Conservation (phyloP, 2,329 filamentous ascomycete genomes). For the Cladorrhinum sp. region DNA sequence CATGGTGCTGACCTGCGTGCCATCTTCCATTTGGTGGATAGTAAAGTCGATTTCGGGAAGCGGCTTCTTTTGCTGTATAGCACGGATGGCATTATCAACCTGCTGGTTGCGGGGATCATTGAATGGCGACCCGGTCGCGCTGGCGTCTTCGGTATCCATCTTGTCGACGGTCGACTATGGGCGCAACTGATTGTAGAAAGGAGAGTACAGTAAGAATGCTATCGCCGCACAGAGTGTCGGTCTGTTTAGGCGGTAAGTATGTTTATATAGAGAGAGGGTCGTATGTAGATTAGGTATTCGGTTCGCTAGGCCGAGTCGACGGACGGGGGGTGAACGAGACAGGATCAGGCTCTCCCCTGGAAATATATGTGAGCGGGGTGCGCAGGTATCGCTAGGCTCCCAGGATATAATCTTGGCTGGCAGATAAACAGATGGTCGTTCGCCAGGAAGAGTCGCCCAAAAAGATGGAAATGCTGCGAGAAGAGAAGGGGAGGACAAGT, state of each 20-base stretch:
- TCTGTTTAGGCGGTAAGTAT: neutral
- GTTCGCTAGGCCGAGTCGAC: neutral
- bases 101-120: constrained; percentile 54
- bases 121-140: constrained; percentile 37
- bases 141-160: constrained; percentile 39
- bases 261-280: neutral
- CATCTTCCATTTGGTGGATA: constrained; percentile 97
- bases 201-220: neutral
- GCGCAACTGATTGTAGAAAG: neutral
- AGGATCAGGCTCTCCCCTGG: constrained; percentile 1
- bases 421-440: neutral
- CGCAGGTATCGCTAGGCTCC: neutral
- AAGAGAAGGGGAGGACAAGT: constrained; percentile 14
- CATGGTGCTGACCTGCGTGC: constrained; percentile 86
- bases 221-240: neutral
- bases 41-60: constrained; percentile 98
- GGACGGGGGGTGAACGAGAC: neutral
- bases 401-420: neutral
- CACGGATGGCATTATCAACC: constrained; percentile 87
- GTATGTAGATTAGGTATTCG: neutral
- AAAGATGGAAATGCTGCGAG: neutral
- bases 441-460: neutral
- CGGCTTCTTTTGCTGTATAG: constrained; percentile 91
- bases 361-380: constrained; percentile 6
- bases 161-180: constrained; percentile 1